Base-by-base conservation (phyloP, 116 monocot genomes). In the Phalaenopsis hybrid region DNA sequence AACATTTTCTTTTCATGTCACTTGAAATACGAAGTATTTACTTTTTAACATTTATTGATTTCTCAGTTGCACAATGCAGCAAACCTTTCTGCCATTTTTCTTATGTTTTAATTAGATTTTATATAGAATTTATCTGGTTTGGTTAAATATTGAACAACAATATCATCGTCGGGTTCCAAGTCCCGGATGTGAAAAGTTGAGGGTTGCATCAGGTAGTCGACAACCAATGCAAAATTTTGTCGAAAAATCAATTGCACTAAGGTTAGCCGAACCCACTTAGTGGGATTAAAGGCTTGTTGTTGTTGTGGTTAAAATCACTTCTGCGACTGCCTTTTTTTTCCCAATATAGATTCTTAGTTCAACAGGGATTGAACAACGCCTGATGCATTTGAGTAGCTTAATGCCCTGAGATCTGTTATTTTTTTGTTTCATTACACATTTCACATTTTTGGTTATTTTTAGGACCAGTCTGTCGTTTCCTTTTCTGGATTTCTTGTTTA, bases 301-400 rank as follows among this genome's bases (percentile, higher is more conserved):
- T 20, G 5, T 76, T 76, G 23, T 41, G 76, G 16, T 41, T 44
- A 74, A 75, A 75, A 20, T 75, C 75, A 75, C 75, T 72, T 72
- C 25, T 65, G 3, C 25, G 28, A 9, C 65, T 65, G 7, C 1
- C 25, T 25, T 65, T 59, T 65, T 51, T 55, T 55, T 23, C 63
- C 23, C 21, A 63, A 21, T 63, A 11, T 23, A 63, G 23, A 63
- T 11, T 55, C 15, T 55, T 63, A 21, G 63, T 2, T 63, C 5
- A 23, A 63, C 63, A 23, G 23, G 63, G 63, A 63, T 63, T 63
- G 63, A 63, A 63, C 4, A 23, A 63, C 23, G 21, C 63, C 23
- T 23, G 63, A 25, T 63, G 7, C 63, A 20, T 63, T 63, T 63
- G 21, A 63, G 4, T 21, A 23, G 63, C 8, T 63, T 8, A 23